Evolutionary conservation across 2,329 filamentous ascomycete genomes (phyloP), one percentile per base, ranked within the genome.

Genomic region (Orbilia oligospora): DNA sequence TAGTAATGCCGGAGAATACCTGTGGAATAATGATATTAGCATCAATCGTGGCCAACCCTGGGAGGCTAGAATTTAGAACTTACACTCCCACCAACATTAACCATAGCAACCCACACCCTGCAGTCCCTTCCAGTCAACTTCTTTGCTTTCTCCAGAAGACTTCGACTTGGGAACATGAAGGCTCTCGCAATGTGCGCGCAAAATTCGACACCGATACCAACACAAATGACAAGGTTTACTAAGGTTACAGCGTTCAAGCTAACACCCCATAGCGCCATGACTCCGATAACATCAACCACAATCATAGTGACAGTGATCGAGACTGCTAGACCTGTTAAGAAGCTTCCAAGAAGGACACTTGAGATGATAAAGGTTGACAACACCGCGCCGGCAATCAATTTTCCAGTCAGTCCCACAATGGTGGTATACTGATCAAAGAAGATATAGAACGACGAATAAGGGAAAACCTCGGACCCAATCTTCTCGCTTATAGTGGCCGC

Each of bases 371-470:
- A 91, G 76, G 98, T 97, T 80, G 97, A 92, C 27, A 88, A 93
- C 14, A 98, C 87, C 0, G 94, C 95, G 2, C 93, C 92, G 48
- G 92, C 91, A 33, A 99, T 88, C 0, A 99, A 89, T 0, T 91
- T 90, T 0, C 89, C 91, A 0, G 95, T 94, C 3, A 98, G 88
- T 10, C 88, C 88, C 20, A 97, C 90, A 79, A 99, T 98, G 73
- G 89, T 89, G 5, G 93, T 89, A 83, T 99, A 99, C 84, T 98
- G 96, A 83, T 99, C 96, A 84, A 99, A 99, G 88, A 98, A 99
- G 84, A 99, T 94, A 86, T 99, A 99, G 84, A 97, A 97, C 78
- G 97, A 91, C 81, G 93, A 97, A 86, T 99, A 99, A 0, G 96
- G 93, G 87, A 99, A 99, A 2, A 99, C 91, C 24, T 96, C 91